These are phyloP conservation scores for Pestalotiopsis sp. DNA, from an alignment of 2,329 filamentous ascomycete genomes.

Conservation along the genomic window DNA sequence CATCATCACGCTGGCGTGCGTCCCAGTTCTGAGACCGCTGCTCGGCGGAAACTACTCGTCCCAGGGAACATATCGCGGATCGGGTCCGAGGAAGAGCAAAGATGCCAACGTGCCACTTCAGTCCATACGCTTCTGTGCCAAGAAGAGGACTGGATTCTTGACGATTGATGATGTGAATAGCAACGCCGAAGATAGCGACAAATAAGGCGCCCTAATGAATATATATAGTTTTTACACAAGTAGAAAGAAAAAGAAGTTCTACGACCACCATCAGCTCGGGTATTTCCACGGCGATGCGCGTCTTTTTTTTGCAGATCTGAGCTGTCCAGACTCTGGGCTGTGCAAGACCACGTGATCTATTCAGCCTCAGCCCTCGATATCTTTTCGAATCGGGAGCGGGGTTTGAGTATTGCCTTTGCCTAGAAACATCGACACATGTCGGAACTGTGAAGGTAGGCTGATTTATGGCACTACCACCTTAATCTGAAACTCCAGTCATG, in stretches of 20 bases:
- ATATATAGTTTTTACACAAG: neutral
- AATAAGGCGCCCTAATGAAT: neutral
- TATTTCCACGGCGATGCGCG: too few species aligned
- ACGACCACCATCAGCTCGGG: too few species aligned
- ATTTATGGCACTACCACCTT: neutral
- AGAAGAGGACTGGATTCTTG: neutral
- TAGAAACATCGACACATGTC: neutral
- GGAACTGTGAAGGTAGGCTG: neutral
- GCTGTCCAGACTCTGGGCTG: too few species aligned
- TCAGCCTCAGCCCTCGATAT: neutral
- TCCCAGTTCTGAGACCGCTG: slow-evolving; percentile 11
- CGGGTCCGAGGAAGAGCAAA: neutral
- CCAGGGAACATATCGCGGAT: neutral
- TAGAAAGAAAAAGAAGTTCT: too few species aligned
- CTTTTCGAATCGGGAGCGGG: neutral
- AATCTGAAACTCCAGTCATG: neutral
- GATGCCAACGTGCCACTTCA: neutral
- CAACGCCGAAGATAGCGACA: neutral
- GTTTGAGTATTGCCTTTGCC: neutral
- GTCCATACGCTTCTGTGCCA: neutral
- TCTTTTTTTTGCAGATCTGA: too few species aligned
- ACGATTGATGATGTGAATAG: neutral
- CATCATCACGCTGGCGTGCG: slow-evolving; percentile 12
- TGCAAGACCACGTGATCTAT: neutral
- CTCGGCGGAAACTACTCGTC: neutral